These are phyloP conservation scores for Rhizophora apiculata DNA, from an alignment of 345 rosid species.

Conservation along the genomic window DNA sequence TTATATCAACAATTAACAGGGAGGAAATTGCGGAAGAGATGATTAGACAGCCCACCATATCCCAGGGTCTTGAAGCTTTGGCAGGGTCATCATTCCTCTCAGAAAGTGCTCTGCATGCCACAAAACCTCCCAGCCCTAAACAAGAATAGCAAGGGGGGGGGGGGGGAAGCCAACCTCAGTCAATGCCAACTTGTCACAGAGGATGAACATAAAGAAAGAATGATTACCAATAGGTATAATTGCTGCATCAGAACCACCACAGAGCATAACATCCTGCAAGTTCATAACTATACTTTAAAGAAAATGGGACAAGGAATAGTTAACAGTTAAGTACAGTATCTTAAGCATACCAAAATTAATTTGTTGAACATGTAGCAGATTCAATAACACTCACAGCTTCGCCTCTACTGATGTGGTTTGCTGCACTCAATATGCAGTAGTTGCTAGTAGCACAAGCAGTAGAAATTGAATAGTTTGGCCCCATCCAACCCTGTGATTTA, in stretches of 20 bases:
- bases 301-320: neutral
- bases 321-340: neutral
- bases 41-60: constrained; percentile 45
- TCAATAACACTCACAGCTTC: constrained; percentile 72
- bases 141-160: constrained; percentile 16
- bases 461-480: constrained; percentile 84
- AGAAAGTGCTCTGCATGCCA: constrained; percentile 88
- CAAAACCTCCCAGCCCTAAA: constrained; percentile 76
- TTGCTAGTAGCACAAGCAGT: constrained; percentile 89
- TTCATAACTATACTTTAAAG: constrained; percentile 16
- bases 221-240: constrained; percentile 68
- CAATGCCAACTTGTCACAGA: constrained; percentile 10
- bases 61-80: constrained; percentile 99
- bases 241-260: constrained; percentile 83
- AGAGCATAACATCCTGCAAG: constrained; percentile 78
- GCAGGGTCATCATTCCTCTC: constrained; percentile 83
- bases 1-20: too few species aligned
- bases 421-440: constrained; percentile 77
- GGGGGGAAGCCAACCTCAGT: constrained; percentile 4
- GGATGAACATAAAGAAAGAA: constrained; percentile 6
- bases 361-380: constrained; percentile 16
- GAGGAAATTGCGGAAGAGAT: too few species aligned
- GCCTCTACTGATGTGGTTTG: constrained; percentile 76
- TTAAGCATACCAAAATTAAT: neutral
- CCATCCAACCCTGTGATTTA: constrained; percentile 81